phyloP scores from a whole-genome alignment of 495 filamentous ascomycete genomes.

The Hyaloscypha bicolor region DNA sequence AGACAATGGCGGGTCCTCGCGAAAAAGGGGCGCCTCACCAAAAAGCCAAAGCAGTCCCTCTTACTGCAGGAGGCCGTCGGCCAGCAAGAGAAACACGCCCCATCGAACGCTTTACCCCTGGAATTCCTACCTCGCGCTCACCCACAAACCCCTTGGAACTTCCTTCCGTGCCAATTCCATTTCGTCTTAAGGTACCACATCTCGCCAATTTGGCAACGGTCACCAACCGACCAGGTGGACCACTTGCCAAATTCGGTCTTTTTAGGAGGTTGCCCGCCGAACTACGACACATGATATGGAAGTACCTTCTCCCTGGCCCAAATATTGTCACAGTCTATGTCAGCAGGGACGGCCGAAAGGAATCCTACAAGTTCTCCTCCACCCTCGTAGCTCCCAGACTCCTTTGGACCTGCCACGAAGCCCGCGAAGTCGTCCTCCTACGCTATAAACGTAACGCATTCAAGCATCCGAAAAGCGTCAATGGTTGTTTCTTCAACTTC shows the following conservation, averaged over 20 bases:
- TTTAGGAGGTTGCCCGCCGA: neutral
- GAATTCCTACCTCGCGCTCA: neutral
- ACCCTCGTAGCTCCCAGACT: neutral
- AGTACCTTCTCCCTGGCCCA: neutral
- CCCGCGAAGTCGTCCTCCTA: neutral
- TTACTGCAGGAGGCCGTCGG: neutral
- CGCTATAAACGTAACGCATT: neutral
- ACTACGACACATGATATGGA: neutral
- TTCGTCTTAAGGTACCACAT: no score
- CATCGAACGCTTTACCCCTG: neutral
- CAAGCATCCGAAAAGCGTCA: neutral
- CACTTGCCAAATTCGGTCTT: neutral
- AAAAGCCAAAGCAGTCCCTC: neutral
- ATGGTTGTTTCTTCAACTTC: constrained; percentile 1
- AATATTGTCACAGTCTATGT: neutral
- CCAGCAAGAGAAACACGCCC: neutral
- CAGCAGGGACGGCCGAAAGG: neutral
- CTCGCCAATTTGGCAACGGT: no score
- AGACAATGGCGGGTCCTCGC: neutral
- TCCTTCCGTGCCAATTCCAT: neutral
- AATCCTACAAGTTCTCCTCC: neutral
- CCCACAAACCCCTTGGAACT: neutral
- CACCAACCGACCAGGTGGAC: neutral
- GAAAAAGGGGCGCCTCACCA: neutral
- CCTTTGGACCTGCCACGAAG: neutral